Percentiles rank a stretch among this genome's conserved stretches.
phyloP scores from a whole-genome alignment of 139 green algal species.

The Pedinophyceae sp. region DNA sequence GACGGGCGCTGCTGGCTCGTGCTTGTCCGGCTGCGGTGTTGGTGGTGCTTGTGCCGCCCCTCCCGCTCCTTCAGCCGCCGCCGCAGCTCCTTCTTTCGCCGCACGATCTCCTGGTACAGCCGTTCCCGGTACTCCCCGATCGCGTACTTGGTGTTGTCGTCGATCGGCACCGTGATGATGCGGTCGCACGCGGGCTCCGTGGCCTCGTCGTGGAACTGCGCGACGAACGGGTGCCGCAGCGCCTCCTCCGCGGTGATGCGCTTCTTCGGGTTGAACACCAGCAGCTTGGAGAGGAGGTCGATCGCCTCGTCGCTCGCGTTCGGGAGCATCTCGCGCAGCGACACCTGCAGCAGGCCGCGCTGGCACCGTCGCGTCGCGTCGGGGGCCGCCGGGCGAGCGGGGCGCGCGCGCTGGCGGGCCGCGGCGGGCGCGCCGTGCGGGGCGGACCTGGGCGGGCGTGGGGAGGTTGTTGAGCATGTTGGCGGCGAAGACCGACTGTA shows the following conservation, averaged over 20 bases:
- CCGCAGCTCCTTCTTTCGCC: constrained; percentile 64
- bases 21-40: too few species aligned
- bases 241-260: constrained; percentile 74
- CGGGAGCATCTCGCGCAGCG: constrained; percentile 59
- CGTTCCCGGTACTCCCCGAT: constrained; percentile 57
- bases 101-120: constrained; percentile 77
- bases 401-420: too few species aligned
- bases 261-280: constrained; percentile 60
- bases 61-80: constrained; percentile 34
- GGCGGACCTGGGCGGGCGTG: constrained; percentile 24
- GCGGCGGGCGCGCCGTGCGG: too few species aligned
- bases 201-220: constrained; percentile 76
- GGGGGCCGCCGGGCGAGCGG: too few species aligned
- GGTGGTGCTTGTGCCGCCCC: constrained; percentile 3
- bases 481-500: constrained; percentile 73
- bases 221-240: constrained; percentile 83
- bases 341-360: too few species aligned
- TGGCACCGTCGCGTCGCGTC: too few species aligned
- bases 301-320: constrained; percentile 47
- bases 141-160: constrained; percentile 86
- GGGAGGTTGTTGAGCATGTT: constrained; percentile 83
- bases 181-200: constrained; percentile 57
- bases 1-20: too few species aligned
- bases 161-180: constrained; percentile 78
- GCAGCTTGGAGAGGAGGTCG: constrained; percentile 65